A percentile compares a stretch with the other conserved stretches of the same genome.
These are phyloP conservation scores for Fusarium chaquense DNA, from an alignment of 2,329 filamentous ascomycete genomes.

Conservation along the genomic window DNA sequence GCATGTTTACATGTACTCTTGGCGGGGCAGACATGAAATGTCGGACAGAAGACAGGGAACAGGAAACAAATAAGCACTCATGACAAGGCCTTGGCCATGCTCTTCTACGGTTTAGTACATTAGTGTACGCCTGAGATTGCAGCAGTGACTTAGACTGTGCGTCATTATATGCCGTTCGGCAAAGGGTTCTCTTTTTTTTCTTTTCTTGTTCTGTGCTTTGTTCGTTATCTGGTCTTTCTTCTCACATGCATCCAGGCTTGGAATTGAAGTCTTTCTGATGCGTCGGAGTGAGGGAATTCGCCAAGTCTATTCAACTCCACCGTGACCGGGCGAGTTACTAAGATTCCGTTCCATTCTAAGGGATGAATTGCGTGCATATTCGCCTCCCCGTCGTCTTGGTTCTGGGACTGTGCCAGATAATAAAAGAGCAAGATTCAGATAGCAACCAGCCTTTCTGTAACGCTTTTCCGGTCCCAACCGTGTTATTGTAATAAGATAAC, in stretches of 20 bases:
- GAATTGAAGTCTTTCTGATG: constrained; percentile 26
- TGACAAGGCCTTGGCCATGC: constrained; percentile 34
- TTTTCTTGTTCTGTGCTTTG: constrained; percentile 4
- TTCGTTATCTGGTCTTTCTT: constrained; percentile 16
- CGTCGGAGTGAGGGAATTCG: constrained; percentile 35
- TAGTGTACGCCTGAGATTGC: constrained; percentile 32
- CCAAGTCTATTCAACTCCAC: constrained; percentile 40
- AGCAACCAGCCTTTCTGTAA: constrained; percentile 26
- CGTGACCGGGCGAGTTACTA: constrained; percentile 34
- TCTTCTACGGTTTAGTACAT: constrained; percentile 8
- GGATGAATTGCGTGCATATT: constrained; percentile 27
- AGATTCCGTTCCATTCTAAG: constrained; percentile 32
- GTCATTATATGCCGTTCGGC: constrained; percentile 37
- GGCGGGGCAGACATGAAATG: constrained; percentile 42
- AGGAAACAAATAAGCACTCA: constrained; percentile 36
- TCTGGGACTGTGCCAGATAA: constrained; percentile 23
- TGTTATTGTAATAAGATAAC: constrained; percentile 26
- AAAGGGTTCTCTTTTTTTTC: constrained; percentile 8
- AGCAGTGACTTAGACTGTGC: constrained; percentile 38
- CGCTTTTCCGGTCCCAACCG: constrained; percentile 30
- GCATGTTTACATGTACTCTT: constrained; percentile 34
- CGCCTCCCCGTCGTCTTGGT: constrained; percentile 16
- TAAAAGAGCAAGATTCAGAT: constrained; percentile 32
- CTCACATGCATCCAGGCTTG: constrained; percentile 30
- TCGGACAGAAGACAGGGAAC: constrained; percentile 20